A percentile compares a stretch with the other conserved stretches of the same genome.
These are phyloP conservation scores for Syzygium aromaticum DNA, from an alignment of 345 rosid genomes.

Conservation along the genomic window DNA sequence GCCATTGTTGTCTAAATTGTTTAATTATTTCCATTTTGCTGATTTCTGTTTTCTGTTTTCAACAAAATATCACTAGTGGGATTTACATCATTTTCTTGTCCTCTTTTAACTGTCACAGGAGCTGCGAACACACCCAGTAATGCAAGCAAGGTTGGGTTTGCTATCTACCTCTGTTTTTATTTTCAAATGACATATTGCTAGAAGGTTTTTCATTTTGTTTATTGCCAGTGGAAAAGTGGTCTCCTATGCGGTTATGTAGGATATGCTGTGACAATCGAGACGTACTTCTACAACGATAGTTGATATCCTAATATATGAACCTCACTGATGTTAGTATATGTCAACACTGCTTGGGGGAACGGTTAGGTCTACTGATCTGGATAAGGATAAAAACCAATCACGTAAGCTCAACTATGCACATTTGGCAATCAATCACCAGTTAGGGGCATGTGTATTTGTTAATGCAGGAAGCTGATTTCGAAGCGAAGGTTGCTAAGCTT, in stretches of 20 bases:
- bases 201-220: neutral
- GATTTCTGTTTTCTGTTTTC: neutral
- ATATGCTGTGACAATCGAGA: neutral
- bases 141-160: neutral
- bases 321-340: neutral
- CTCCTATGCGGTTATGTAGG: neutral
- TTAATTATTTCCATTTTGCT: neutral
- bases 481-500: conserved; percentile 85
- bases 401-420: neutral
- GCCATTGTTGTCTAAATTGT: neutral
- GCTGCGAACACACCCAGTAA: neutral
- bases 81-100: neutral
- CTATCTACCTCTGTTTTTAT: neutral
- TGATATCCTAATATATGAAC: neutral
- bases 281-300: neutral
- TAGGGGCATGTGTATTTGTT: neutral
- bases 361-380: neutral
- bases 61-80: neutral
- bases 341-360: neutral
- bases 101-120: neutral
- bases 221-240: neutral
- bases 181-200: neutral
- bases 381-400: neutral
- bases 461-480: conserved; percentile 69
- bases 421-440: neutral